phyloP scores from a whole-genome alignment of 768 basidiomycete species.

The Amylocystis lapponica region DNA sequence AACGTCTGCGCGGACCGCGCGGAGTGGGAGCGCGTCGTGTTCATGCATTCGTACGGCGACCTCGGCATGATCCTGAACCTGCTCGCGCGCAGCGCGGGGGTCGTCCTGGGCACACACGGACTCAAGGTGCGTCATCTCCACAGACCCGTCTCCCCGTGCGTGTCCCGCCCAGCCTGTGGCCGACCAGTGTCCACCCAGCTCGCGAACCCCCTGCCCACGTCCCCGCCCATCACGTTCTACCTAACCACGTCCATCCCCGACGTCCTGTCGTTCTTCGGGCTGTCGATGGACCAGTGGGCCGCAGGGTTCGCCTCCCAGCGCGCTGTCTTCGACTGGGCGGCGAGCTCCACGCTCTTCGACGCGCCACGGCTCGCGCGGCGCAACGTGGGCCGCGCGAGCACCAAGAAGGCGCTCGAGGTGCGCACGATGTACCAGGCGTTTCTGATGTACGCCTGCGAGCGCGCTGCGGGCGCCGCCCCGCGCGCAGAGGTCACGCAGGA shows the following conservation, averaged over 20 bases:
- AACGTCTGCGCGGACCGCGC: constrained; percentile 46
- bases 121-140: constrained; percentile 41
- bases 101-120: constrained; percentile 47
- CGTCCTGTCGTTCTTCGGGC: constrained; percentile 52
- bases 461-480: neutral
- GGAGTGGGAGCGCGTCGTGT: constrained; percentile 45
- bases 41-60: constrained; percentile 65
- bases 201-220: constrained; percentile 21
- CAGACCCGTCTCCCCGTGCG: neutral
- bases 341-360: constrained; percentile 48
- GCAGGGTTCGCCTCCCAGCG: constrained; percentile 49
- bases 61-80: constrained; percentile 65
- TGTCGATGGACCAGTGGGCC: constrained; percentile 45
- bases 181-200: constrained; percentile 27
- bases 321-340: constrained; percentile 55
- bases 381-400: constrained; percentile 24
- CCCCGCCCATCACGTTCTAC: constrained; percentile 35
- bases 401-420: constrained; percentile 38
- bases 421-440: constrained; percentile 60
- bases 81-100: constrained; percentile 44
- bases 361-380: constrained; percentile 28
- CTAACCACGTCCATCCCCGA: constrained; percentile 44
- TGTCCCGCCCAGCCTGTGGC: neutral
- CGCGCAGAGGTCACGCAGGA: neutral
- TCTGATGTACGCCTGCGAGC: constrained; percentile 39